phyloP scores from a whole-genome alignment of 768 basidiomycete genomes.

The Candolleomyces aberdarensis region DNA sequence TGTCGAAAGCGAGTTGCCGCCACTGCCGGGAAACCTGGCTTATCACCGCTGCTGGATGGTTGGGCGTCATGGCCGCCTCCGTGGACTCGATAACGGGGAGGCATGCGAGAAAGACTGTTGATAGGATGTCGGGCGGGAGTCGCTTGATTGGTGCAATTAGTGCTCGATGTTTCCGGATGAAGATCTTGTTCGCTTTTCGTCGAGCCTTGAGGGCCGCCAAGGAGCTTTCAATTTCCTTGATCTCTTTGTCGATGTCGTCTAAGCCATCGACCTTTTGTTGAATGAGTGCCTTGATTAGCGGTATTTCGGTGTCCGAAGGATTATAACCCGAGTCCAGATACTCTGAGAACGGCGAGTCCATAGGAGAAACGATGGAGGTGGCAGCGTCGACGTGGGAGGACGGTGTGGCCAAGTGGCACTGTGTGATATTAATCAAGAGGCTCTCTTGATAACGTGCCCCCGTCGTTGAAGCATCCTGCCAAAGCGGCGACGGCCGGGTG shows the following conservation, averaged over 20 bases:
- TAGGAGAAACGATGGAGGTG: too few relatives aligned
- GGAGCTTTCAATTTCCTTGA: not conserved
- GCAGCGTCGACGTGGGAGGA: too few relatives aligned
- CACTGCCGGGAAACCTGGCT: not conserved
- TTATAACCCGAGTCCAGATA: not conserved
- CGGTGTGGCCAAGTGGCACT: too few relatives aligned
- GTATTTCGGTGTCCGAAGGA: not conserved
- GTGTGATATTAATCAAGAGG: too few relatives aligned
- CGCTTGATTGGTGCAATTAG: not conserved
- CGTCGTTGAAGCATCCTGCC: too few relatives aligned
- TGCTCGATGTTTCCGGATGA: not conserved
- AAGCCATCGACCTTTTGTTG: not conserved
- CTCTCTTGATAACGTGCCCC: too few relatives aligned
- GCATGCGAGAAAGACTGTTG: not conserved
- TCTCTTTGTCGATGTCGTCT: not conserved
- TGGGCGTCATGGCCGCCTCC: not conserved
- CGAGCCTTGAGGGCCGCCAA: not conserved
- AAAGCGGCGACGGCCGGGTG: too few relatives aligned
- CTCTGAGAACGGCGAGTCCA: too few relatives aligned
- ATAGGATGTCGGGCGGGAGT: not conserved
- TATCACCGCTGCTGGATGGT: not conserved
- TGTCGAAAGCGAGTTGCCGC: not conserved
- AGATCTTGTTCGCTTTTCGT: not conserved
- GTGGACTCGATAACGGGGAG: not conserved
- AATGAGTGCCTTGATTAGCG: not conserved